phyloP scores from a whole-genome alignment of 768 basidiomycete genomes.

The Psilocybe azurescens region DNA sequence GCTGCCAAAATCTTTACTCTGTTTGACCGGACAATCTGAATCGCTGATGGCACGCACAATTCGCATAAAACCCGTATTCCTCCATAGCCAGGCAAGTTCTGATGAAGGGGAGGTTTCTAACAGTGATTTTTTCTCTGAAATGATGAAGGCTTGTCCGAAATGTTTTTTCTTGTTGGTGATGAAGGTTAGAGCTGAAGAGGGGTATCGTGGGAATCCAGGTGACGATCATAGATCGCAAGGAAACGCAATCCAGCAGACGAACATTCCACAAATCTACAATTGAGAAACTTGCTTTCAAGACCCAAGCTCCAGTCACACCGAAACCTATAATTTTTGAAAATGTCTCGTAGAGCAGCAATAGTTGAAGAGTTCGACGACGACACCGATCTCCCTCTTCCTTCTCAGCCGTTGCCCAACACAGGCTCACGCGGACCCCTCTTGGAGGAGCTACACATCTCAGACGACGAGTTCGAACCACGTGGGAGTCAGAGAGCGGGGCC shows the following conservation, averaged over 20 bases:
- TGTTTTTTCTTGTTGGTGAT: too few species aligned
- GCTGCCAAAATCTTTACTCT: too few species aligned
- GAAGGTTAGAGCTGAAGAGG: too few species aligned
- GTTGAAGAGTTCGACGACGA: slow-evolving; percentile 94
- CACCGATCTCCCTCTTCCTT: slow-evolving; percentile 86
- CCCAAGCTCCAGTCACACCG: neutral
- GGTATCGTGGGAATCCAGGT: neutral
- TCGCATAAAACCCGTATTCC: too few species aligned
- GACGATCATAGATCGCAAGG: slow-evolving; percentile 3
- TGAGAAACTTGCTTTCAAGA: too few species aligned
- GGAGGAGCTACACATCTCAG: slow-evolving; percentile 67
- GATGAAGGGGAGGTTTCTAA: too few species aligned
- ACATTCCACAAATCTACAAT: neutral
- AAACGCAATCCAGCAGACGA: neutral
- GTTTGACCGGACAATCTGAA: too few species aligned
- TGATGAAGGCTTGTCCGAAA: too few species aligned
- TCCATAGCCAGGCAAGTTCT: too few species aligned
- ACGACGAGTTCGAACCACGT: slow-evolving; percentile 52
- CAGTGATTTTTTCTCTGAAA: too few species aligned
- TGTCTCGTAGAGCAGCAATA: slow-evolving; percentile 75
- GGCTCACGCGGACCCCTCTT: slow-evolving; percentile 78
- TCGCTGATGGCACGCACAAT: too few species aligned
- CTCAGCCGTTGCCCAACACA: slow-evolving; percentile 64
- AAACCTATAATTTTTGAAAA: slow-evolving; percentile 29
- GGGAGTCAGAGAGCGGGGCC: slow-evolving; percentile 47